These are phyloP conservation scores for Trichoderma polysporum DNA, from an alignment of 2,329 filamentous ascomycete species.

Conservation along the genomic window DNA sequence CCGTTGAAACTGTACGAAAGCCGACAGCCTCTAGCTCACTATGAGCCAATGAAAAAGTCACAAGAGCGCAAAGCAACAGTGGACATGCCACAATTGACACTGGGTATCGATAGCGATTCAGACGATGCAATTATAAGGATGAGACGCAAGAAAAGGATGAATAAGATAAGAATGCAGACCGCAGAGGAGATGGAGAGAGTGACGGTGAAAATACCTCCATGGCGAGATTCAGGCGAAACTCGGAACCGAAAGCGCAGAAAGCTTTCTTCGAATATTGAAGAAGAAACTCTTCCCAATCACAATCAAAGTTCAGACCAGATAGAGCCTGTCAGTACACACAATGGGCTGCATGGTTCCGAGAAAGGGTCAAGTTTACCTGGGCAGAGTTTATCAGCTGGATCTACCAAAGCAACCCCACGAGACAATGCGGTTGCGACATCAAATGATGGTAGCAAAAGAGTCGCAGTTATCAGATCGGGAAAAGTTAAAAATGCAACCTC, in stretches of 20 bases:
- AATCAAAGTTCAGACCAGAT: neutral
- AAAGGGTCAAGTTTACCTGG: conserved; percentile 28
- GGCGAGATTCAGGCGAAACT: conserved; percentile 26
- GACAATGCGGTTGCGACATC: conserved; percentile 22
- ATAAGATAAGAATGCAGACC: conserved; percentile 41
- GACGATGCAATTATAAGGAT: conserved; percentile 35
- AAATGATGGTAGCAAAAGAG: conserved; percentile 20
- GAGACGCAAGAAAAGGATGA: conserved; percentile 39
- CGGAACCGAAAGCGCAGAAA: conserved; percentile 32
- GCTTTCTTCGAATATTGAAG: neutral
- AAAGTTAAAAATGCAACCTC: conserved; percentile 26
- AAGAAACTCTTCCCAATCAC: neutral
- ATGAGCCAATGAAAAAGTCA: conserved; percentile 48
- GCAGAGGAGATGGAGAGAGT: conserved; percentile 43
- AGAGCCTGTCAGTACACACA: neutral
- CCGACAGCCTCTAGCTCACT: conserved; percentile 41
- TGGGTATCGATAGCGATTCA: conserved; percentile 37
- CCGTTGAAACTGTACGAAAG: conserved; percentile 26
- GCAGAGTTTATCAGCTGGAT: conserved; percentile 29
- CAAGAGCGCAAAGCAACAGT: conserved; percentile 41
- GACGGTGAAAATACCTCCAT: conserved; percentile 34
- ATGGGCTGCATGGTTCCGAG: conserved; percentile 29
- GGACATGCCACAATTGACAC: conserved; percentile 27
- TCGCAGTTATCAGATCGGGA: conserved; percentile 17
- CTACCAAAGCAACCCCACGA: conserved; percentile 37